phyloP scores from a whole-genome alignment of 495 filamentous ascomycete genomes.

The Penicillium psychrofluorescens region DNA sequence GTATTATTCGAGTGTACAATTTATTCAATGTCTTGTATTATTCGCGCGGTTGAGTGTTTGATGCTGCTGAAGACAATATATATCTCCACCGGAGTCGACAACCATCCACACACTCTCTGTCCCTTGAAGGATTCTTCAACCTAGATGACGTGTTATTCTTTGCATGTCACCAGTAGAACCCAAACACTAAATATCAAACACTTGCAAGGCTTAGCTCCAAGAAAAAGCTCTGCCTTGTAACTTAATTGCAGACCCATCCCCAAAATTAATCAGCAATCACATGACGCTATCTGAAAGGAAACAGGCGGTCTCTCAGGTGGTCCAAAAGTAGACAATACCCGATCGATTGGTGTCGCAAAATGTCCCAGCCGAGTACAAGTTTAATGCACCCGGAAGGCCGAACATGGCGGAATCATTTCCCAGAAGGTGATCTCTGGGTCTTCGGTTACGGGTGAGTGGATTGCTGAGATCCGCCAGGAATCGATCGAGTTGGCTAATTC shows the following conservation, averaged over 20 bases:
- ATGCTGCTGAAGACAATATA: no score
- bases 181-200: neutral
- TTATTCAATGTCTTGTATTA: no score
- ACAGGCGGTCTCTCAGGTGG: no score
- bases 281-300: neutral
- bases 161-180: neutral
- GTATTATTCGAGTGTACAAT: no score
- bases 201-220: neutral
- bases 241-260: neutral
- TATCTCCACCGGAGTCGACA: no score
- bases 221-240: neutral
- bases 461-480: neutral
- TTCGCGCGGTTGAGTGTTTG: no score
- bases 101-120: no score
- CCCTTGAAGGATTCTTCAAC: no score
- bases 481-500: neutral
- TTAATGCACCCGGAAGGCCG: constrained; percentile 23
- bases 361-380: constrained; percentile 2
- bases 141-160: neutral
- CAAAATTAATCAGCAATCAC: neutral
- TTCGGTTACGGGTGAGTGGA: constrained; percentile 79
- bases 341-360: no score
- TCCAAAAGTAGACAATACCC: no score
- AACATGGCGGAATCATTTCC: constrained; percentile 37
- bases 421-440: constrained; percentile 67